These are phyloP conservation scores for Oligophagozyma castellii DNA, from an alignment of 1,139 yeast genomes.

Conservation along the genomic window DNA sequence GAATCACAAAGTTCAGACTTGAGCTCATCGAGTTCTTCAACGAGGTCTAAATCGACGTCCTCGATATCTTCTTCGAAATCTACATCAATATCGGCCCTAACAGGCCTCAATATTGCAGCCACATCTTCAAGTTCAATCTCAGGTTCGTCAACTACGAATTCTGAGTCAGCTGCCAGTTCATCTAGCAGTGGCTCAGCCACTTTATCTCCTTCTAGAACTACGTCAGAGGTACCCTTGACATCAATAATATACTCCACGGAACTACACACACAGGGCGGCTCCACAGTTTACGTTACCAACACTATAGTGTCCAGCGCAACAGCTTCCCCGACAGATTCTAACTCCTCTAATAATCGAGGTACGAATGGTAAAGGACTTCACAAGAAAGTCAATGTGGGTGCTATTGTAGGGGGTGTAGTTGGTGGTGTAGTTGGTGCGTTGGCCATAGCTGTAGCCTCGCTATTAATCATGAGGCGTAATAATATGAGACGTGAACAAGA, in stretches of 20 bases:
- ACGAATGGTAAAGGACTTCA: constrained; percentile 5
- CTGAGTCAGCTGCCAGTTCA: constrained; percentile 1
- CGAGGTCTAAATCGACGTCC: constrained; percentile 1
- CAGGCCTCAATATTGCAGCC: background rate
- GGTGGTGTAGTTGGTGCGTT: constrained; percentile 25
- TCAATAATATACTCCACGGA: constrained; percentile 15
- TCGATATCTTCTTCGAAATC: constrained; percentile 1
- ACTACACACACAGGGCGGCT: constrained; percentile 20
- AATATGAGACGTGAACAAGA: constrained; percentile 23
- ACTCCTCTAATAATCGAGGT: constrained; percentile 4
- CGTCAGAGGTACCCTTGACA: constrained; percentile 1
- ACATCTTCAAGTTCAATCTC: constrained; percentile 1
- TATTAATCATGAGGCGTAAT: constrained; percentile 18
- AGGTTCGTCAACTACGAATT: constrained; percentile 1
- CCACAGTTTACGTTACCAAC: constrained; percentile 18
- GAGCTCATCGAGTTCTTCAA: constrained; percentile 1
- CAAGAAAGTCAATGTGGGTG: constrained; percentile 20
- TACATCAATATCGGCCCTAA: background rate
- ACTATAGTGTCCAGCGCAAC: constrained; percentile 17
- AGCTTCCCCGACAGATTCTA: constrained; percentile 4
- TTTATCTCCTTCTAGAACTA: background rate
- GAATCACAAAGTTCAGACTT: background rate
- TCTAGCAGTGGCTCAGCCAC: too few species aligned
- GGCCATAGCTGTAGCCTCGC: constrained; percentile 10
- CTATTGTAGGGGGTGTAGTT: constrained; percentile 26